A percentile compares a stretch with the other conserved stretches of the same genome.
Conservation (phyloP, 225 moss, liverwort and hornwort species). For the Polytrichum formosum region DNA sequence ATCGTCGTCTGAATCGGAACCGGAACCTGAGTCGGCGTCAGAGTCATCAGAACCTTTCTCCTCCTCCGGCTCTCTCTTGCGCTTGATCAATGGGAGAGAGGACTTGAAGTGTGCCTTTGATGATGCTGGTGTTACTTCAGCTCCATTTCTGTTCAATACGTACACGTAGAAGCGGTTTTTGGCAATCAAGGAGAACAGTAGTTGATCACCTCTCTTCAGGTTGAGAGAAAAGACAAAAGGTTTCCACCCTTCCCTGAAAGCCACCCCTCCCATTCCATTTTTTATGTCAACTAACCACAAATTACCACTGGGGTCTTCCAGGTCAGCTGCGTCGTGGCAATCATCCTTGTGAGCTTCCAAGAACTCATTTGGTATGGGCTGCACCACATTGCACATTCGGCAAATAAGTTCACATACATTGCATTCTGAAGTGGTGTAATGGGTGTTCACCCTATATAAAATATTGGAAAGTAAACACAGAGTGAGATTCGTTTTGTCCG, state of each 20-base stretch:
- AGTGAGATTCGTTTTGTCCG: too few species aligned
- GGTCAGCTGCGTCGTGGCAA: constrained; percentile 21
- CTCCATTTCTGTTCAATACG: constrained; percentile 37
- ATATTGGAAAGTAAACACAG: too few species aligned
- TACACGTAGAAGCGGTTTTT: constrained; percentile 31
- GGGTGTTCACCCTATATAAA: not conserved
- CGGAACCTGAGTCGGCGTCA: constrained; percentile 1
- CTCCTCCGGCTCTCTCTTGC: constrained; percentile 27
- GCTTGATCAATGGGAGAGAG: constrained; percentile 10
- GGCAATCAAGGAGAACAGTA: constrained; percentile 34
- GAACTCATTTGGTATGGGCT: constrained; percentile 49
- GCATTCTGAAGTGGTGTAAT: not conserved
- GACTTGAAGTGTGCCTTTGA: not conserved
- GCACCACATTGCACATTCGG: not conserved
- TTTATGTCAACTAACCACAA: constrained; percentile 44
- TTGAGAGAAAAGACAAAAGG: constrained; percentile 22
- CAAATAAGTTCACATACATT: not conserved
- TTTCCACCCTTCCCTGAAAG: constrained; percentile 48
- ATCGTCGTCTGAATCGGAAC: too few species aligned
- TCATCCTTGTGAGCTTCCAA: constrained; percentile 23
- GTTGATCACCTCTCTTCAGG: constrained; percentile 45
- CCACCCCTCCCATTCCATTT: constrained; percentile 18
- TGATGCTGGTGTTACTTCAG: constrained; percentile 15
- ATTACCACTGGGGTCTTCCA: constrained; percentile 30
- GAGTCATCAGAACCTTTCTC: constrained; percentile 15